These are phyloP conservation scores for Paracorniculantispora psalliotae DNA, from an alignment of 2,329 filamentous ascomycete genomes.

Conservation along the genomic window DNA sequence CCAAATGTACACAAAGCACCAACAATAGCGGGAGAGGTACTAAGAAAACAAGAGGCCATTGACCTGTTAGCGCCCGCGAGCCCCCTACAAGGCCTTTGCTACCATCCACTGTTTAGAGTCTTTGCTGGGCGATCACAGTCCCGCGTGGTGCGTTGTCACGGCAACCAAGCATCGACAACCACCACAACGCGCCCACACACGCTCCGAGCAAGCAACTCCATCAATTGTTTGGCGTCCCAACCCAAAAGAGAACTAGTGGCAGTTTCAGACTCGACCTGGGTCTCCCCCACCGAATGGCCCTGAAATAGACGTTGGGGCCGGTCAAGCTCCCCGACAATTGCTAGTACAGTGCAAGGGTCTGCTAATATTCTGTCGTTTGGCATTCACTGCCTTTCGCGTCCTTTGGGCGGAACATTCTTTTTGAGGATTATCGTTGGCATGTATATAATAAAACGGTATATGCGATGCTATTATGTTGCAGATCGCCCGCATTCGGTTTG, in stretches of 20 bases:
- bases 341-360: not conserved
- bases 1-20: constrained; percentile 4
- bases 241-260: constrained; percentile 1
- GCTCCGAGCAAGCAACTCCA: not conserved
- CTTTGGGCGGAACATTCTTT: too few relatives aligned
- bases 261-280: constrained; percentile 9
- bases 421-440: too few relatives aligned
- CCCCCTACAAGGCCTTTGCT: not conserved
- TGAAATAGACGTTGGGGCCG: not conserved
- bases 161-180: constrained; percentile 2
- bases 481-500: too few relatives aligned
- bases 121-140: not conserved
- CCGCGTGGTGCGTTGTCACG: constrained; percentile 10
- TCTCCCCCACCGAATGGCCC: constrained; percentile 5
- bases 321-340: not conserved
- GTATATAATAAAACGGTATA: too few relatives aligned
- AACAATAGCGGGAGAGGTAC: not conserved
- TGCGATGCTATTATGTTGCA: too few relatives aligned
- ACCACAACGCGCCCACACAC: not conserved
- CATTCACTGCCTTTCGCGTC: too few relatives aligned
- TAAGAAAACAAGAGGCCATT: not conserved
- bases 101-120: constrained; percentile 2
- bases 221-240: not conserved
- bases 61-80: not conserved
- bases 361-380: too few relatives aligned